Conservation (phyloP, 352 stramenopile species). For the Blastocystis sp. region DNA sequence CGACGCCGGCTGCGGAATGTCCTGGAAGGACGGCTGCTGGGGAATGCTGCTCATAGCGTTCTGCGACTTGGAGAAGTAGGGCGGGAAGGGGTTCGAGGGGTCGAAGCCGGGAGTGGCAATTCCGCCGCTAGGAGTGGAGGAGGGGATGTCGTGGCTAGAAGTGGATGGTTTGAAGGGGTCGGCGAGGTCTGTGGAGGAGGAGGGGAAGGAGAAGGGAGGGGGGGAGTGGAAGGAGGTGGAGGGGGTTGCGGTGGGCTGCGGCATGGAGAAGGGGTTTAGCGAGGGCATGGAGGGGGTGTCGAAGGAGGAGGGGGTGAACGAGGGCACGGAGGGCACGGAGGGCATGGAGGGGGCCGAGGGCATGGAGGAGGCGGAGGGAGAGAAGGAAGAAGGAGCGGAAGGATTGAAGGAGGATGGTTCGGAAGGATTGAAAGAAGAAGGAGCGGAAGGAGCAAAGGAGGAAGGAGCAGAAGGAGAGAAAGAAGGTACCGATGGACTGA, state of each 20-base stretch:
- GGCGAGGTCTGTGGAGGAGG: too few relatives aligned
- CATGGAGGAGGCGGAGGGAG: too few relatives aligned
- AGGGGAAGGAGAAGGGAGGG: background rate
- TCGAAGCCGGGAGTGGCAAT: too few relatives aligned
- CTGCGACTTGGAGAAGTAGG: background rate
- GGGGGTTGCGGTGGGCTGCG: background rate
- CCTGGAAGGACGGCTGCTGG: too few relatives aligned
- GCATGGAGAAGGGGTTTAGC: background rate
- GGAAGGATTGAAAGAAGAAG: background rate
- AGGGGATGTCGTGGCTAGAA: background rate
- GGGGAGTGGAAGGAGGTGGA: background rate
- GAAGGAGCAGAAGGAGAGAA: too few relatives aligned
- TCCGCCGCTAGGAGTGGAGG: background rate
- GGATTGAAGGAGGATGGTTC: too few relatives aligned
- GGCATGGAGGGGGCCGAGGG: background rate
- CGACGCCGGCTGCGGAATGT: too few relatives aligned
- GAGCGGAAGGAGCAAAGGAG: too few relatives aligned
- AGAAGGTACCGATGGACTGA: too few relatives aligned
- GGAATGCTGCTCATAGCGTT: background rate
- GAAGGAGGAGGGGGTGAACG: background rate
- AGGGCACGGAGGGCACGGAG: background rate
- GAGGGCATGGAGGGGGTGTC: background rate
- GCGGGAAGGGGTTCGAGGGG: background rate
- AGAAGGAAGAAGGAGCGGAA: too few relatives aligned
- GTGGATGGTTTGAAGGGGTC: background rate